phyloP scores from a whole-genome alignment of 169 alveolate species.

The Plasmodium gonderi region DNA sequence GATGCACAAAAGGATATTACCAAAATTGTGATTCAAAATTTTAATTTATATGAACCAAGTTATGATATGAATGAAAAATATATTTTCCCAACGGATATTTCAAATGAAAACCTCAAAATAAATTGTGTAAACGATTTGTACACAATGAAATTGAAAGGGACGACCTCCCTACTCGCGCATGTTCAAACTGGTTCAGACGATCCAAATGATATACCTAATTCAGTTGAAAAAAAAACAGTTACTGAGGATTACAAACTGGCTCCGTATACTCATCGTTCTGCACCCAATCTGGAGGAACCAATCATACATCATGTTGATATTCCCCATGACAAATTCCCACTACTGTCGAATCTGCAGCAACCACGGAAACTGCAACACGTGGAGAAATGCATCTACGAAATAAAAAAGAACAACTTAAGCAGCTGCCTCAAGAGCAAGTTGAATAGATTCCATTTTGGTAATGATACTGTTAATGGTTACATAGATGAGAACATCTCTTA shows the following conservation, averaged over 20 bases:
- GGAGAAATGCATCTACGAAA: background rate
- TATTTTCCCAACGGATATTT: background rate
- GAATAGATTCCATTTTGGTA: conserved; percentile 33
- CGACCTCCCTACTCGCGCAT: background rate
- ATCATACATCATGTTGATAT: too few species aligned
- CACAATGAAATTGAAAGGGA: background rate
- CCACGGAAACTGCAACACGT: background rate
- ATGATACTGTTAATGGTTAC: conserved; percentile 22
- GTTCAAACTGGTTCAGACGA: background rate
- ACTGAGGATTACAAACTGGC: too few species aligned
- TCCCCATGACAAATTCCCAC: too few species aligned
- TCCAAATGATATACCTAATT: too few species aligned
- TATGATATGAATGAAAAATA: conserved; percentile 7
- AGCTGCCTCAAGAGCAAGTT: conserved; percentile 30
- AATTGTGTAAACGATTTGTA: conserved; percentile 20
- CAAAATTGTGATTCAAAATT: conserved; percentile 3
- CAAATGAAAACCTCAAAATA: background rate
- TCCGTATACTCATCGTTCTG: too few species aligned
- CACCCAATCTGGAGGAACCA: too few species aligned
- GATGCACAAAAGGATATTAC: background rate
- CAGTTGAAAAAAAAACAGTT: too few species aligned
- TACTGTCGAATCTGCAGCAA: too few species aligned
- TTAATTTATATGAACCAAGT: conserved; percentile 65
- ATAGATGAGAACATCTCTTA: conserved; percentile 61
- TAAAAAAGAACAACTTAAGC: conserved; percentile 15